phyloP scores from a whole-genome alignment of 371 early-diverging fungal genomes.

The Apophysomyces variabilis region DNA sequence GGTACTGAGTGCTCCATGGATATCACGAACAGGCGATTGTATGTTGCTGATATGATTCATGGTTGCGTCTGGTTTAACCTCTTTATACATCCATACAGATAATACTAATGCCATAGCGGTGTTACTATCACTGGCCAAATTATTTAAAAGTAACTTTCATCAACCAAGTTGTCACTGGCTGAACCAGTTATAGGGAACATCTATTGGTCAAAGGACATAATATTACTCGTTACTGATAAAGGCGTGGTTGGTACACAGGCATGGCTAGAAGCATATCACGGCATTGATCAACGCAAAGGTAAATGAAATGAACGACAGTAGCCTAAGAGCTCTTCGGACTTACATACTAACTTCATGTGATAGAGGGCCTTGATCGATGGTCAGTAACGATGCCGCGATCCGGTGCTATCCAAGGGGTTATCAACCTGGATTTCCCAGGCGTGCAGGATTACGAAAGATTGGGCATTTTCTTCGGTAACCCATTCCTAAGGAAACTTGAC shows the following conservation, averaged over 20 bases:
- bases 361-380: slow-evolving; percentile 20
- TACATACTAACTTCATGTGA: too few relatives aligned
- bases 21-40: slow-evolving; percentile 60
- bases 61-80: neutral
- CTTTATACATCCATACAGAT: slow-evolving; percentile 28
- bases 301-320: slow-evolving; percentile 5
- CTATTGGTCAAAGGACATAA: slow-evolving; percentile 92
- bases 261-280: slow-evolving; percentile 95
- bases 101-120: slow-evolving; percentile 81
- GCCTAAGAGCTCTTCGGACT: neutral
- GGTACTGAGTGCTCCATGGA: slow-evolving; percentile 82
- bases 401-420: slow-evolving; percentile 87
- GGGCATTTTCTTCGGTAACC: slow-evolving; percentile 79
- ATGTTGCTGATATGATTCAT: neutral
- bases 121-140: slow-evolving; percentile 75
- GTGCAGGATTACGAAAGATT: slow-evolving; percentile 70
- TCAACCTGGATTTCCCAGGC: slow-evolving; percentile 86
- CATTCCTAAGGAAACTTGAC: neutral
- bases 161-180: neutral
- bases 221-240: slow-evolving; percentile 84
- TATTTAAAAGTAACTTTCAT: slow-evolving; percentile 64
- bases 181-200: slow-evolving; percentile 54
- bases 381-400: slow-evolving; percentile 63
- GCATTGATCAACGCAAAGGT: slow-evolving; percentile 45
- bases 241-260: slow-evolving; percentile 77